Base-by-base conservation (phyloP, 2,329 filamentous ascomycete species). In the Phaeomoniella chlamydospora region DNA sequence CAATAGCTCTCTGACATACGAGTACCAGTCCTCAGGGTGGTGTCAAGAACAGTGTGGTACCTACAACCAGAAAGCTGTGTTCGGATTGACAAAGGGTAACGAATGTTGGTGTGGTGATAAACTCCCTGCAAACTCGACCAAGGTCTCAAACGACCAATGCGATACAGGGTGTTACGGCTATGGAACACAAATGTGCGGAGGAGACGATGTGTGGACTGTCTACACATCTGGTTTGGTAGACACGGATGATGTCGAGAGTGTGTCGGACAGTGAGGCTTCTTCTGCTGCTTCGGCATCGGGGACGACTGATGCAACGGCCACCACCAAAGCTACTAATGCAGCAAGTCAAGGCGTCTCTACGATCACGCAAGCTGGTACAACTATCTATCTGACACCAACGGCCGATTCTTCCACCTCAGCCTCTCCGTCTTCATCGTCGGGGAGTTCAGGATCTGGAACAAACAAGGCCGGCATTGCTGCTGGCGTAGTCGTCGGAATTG, bases 391-490 rank as follows among this genome's bases (percentile, higher is more conserved):
- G 19, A 60, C 59, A 38, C 44, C 49, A 36, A 31, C 49, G 41
- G 37, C 48, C 43, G 46, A 55, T 1, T 45, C 55, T 3, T 50
- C 42, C 2, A 41, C 49, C 14, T 26, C 38, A 1, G 36, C 31
- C 2, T 40, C 37, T 26, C 38, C 33, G 19, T 47, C 18, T 26
- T 19, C 40, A 2, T 36, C 44, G 19, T 38, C 47, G 3, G 46
- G 47, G 11, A 46, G 47, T 13, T 52, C 54, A 14, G 45, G 52
- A 10, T 47, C 58, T 36, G 61, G 66, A 5, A 64, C 77, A n/a
- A 87, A 79, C 52, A 81, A 75, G n/a, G 81, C 76, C 29, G 85
- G 80, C 34, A 87, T 96, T 45, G 86, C 81, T 13, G 88, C 78
- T 6, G 88, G 88, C 41, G 82, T 85, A 1, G 87, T 94, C 2